Evolutionary conservation across 352 stramenopile genomes (phyloP).

Genomic region (Pythium scleroteichum): DNA sequence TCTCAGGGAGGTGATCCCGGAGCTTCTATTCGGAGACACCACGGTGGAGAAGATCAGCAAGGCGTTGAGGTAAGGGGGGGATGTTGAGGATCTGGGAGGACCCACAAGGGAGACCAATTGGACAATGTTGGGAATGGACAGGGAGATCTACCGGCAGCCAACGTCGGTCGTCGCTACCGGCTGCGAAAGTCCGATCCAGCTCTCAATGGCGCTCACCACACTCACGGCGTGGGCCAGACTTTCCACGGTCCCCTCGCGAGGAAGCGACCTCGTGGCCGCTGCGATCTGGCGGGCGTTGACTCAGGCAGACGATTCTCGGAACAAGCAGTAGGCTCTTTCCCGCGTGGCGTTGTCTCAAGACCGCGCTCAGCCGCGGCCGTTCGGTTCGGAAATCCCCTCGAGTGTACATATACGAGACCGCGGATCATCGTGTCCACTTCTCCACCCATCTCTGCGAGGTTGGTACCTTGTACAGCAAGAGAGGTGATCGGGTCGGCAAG

Average conservation of each 20-base stretch:
- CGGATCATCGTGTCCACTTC: no score
- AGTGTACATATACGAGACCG: no score
- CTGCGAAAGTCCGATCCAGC: background rate
- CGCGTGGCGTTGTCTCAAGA: no score
- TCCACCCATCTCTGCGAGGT: no score
- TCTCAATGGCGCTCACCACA: slow-evolving; percentile 17
- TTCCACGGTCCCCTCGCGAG: slow-evolving; percentile 29
- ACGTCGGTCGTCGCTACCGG: background rate
- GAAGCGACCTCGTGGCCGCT: slow-evolving; percentile 50
- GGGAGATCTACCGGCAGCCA: background rate
- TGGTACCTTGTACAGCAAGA: no score
- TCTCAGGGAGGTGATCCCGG: slow-evolving; percentile 49
- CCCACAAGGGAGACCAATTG: no score
- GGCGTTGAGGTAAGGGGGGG: slow-evolving; percentile 24
- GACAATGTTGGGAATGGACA: background rate
- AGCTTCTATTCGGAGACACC: slow-evolving; percentile 68
- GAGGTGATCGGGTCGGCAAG: no score
- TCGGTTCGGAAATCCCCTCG: no score
- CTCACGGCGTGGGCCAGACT: slow-evolving; percentile 3
- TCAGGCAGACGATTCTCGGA: no score
- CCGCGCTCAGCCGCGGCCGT: no score
- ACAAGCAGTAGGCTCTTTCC: no score
- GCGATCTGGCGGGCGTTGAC: slow-evolving; percentile 24
- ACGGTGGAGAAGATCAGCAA: slow-evolving; percentile 41
- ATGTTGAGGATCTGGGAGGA: no score